Evolutionary conservation across 305 asterid species (phyloP), one percentile per base, ranked within the genome.

Genomic region (Solanum aculeatissimum): DNA sequence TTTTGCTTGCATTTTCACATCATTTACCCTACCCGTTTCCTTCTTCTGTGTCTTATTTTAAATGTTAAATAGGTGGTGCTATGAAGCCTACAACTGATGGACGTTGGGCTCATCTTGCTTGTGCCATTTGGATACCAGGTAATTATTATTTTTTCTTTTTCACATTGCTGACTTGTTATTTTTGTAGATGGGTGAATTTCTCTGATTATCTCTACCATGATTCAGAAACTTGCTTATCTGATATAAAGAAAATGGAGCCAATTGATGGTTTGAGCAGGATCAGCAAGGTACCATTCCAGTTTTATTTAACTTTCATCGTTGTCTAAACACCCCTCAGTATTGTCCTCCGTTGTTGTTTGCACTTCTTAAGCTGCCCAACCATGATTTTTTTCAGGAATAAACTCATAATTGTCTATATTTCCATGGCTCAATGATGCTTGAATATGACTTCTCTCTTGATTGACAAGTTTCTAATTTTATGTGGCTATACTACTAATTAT

Each of bases 51-150:
- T 63, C 75, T 86, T 42, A 85, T 57, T 83, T 87, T 90, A 83
- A 86, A 85, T 79, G 86, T 87, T 85, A 14, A 83, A 58, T 89
- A 97, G 99, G 99, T 58, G 99, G 99, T 86, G 99, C 99, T 77
- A 95, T 95, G 99, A 97, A 97, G 94, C 98, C 98, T 81, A 97
- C 99, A 66, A 95, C 97, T 29, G 98, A 97, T 90, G 99, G 98
- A 45, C 97, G 98, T 38, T 97, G 99, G 99, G 99, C 99, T 89
- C 99, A 97, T 92, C 97, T 97, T 89, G 98, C 99, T 86, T 97
- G 99, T 87, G 99, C 99, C 87, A 95, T 97, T 85, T 97, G 99
- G 99, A 95, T 97, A 90, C 99, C 99, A 91, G 99, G 99, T 97
- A 83, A 80, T 77, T 60, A 49, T 85, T 84, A 68, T 66, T 82